These are phyloP conservation scores for Lipomyces japonicus DNA, from an alignment of 805 yeast genomes.

Conservation along the genomic window DNA sequence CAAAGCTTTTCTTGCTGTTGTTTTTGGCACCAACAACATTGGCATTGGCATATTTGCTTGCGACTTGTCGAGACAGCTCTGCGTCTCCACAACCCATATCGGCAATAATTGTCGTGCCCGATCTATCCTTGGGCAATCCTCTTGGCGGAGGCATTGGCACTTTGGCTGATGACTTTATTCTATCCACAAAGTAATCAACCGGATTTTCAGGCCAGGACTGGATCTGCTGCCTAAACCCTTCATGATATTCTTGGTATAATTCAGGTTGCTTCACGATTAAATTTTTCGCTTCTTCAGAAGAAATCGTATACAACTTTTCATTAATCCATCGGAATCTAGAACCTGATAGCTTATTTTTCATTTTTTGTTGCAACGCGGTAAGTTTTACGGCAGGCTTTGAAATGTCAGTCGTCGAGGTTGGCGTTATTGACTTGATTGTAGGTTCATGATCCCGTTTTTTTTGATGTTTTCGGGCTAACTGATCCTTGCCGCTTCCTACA, in stretches of 20 bases:
- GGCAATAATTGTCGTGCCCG: constrained; percentile 71
- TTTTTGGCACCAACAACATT: constrained; percentile 6
- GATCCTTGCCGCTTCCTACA: background rate
- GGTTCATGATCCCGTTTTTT: background rate
- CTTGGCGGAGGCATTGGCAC: constrained; percentile 16
- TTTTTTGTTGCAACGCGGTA: constrained; percentile 88
- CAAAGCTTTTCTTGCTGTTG: constrained; percentile 37
- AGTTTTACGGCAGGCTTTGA: constrained; percentile 41
- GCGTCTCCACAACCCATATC: constrained; percentile 99
- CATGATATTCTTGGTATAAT: constrained; percentile 89
- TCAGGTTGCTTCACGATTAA: constrained; percentile 78
- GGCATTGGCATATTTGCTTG: constrained; percentile 44
- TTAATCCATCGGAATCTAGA: constrained; percentile 97
- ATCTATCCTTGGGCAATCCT: constrained; percentile 51
- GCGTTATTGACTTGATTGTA: background rate
- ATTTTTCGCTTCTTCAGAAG: constrained; percentile 70
- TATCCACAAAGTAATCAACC: constrained; percentile 79
- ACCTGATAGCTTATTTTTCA: constrained; percentile 92
- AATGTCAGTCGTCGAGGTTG: background rate
- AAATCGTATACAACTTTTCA: constrained; percentile 87
- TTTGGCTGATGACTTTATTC: constrained; percentile 44
- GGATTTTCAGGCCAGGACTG: constrained; percentile 99
- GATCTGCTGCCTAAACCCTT: constrained; percentile 92
- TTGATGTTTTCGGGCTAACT: background rate
- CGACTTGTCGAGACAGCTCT: constrained; percentile 65